Base-by-base conservation (phyloP, 2,329 filamentous ascomycete species). In the Falciphora oryzae region DNA sequence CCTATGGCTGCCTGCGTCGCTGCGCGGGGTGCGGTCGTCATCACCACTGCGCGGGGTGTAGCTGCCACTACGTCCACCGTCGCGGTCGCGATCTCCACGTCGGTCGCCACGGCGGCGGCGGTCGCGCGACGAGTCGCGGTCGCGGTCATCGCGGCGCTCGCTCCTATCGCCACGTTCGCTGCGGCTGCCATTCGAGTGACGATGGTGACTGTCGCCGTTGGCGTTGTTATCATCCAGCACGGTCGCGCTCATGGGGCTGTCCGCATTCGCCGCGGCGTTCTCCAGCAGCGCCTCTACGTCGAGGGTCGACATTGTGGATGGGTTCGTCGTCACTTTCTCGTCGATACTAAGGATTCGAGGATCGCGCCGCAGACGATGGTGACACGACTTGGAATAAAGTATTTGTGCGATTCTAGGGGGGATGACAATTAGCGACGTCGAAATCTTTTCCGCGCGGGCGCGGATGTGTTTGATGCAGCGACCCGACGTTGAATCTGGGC, bases 231-330 rank as follows among this genome's bases (percentile, higher is more conserved):
- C 79, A 16, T 1, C 14, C 44, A n/a, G 5, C 22, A n/a, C 44
- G 6, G 44, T 53, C 44, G 44, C 44, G 27, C 31, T 35, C 64
- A 80, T 78, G 66, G 81, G 78, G 69, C 83, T 81, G 69, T 60
- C 65, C 53, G 64, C 66, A 57, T 87, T 88, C 63, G 91, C 91
- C 68, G 91, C 92, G 63, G 90, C 91, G 78, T 57, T 57, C 25
- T 97, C 93, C 70, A 97, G 87, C 69, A 97, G 85, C 69, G 92
- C 92, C 82, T 97, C 93, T 71, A 97, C 92, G 74, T 96, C 92
- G 70, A 89, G 80, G 76, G 83, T 83, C 75, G 87, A 87, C 87
- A 89, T 89, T 65, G 67, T 72, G 27, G 25, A 2, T 61, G 31
- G 3, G 8, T 59, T 59, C 8, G 18, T 29, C 18, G 25, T 22